Conservation (phyloP, 306 rosid species). For the Begonia loranthoides region DNA sequence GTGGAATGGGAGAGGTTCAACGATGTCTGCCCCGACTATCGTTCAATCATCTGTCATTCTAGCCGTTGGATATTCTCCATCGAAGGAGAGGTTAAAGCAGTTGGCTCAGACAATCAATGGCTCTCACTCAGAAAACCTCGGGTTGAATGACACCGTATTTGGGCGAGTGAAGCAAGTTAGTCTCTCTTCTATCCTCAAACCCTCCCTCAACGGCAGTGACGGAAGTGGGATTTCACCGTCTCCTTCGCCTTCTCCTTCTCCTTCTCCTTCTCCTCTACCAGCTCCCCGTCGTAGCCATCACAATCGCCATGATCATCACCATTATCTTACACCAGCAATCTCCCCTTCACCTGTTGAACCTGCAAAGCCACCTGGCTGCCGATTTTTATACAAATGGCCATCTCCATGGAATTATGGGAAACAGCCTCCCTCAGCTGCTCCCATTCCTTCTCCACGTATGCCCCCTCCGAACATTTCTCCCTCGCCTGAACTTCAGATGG, state of each 20-base stretch:
- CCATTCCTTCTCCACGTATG: slow-evolving; percentile 33
- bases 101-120: slow-evolving; percentile 77
- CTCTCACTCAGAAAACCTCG: slow-evolving; percentile 64
- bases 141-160: slow-evolving; percentile 73
- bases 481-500: slow-evolving; percentile 33
- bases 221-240: slow-evolving; percentile 29
- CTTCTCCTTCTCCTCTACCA: slow-evolving; percentile 33
- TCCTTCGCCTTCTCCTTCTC: slow-evolving; percentile 59
- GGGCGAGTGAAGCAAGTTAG: slow-evolving; percentile 89
- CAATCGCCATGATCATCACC: slow-evolving; percentile 42
- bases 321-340: slow-evolving; percentile 30
- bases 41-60: slow-evolving; percentile 59
- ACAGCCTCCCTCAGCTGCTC: slow-evolving; percentile 26
- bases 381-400: slow-evolving; percentile 25
- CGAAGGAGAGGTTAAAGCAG: slow-evolving; percentile 55
- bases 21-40: slow-evolving; percentile 51
- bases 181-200: slow-evolving; percentile 61
- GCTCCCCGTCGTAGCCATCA: no score
- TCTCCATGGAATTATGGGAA: slow-evolving; percentile 24
- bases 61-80: slow-evolving; percentile 55
- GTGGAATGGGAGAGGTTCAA: slow-evolving; percentile 65
- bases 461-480: slow-evolving; percentile 25
- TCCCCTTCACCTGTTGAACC: slow-evolving; percentile 16
- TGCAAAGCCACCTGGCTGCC: slow-evolving; percentile 59
- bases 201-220: slow-evolving; percentile 50